phyloP scores from a whole-genome alignment of 2,329 filamentous ascomycete species.

The Penicillium sp. region DNA sequence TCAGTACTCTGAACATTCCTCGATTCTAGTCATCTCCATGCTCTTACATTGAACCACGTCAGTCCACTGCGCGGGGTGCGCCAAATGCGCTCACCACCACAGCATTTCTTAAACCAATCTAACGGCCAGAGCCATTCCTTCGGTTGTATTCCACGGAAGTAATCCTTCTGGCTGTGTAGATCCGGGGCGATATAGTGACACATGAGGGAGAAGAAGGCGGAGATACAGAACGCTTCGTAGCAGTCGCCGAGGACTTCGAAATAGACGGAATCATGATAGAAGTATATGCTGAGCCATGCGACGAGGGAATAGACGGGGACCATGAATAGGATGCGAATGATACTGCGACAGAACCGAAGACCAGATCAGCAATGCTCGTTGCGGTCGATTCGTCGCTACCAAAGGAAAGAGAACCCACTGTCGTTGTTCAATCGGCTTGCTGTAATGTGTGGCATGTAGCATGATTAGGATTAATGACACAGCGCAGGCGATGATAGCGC shows the following conservation, averaged over 20 bases:
- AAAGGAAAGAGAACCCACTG: slow-evolving; percentile 66
- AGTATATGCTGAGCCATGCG: slow-evolving; percentile 69
- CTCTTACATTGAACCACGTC: slow-evolving; percentile 65
- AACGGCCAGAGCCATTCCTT: slow-evolving; percentile 73
- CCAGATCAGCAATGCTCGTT: slow-evolving; percentile 48
- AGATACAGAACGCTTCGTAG: slow-evolving; percentile 84
- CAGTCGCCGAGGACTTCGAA: slow-evolving; percentile 77
- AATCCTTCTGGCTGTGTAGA: slow-evolving; percentile 76
- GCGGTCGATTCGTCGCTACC: slow-evolving; percentile 25
- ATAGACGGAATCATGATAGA: slow-evolving; percentile 75
- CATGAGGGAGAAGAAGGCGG: slow-evolving; percentile 66
- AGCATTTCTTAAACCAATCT: slow-evolving; percentile 67
- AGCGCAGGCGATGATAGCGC: slow-evolving; percentile 52
- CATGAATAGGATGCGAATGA: slow-evolving; percentile 86
- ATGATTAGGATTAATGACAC: slow-evolving; percentile 57
- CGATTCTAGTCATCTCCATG: background rate
- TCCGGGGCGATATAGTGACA: slow-evolving; percentile 52
- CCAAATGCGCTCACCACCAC: slow-evolving; percentile 64
- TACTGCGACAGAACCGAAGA: slow-evolving; percentile 50
- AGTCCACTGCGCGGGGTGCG: slow-evolving; percentile 72
- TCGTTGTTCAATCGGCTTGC: slow-evolving; percentile 59
- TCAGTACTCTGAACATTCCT: slow-evolving; percentile 3
- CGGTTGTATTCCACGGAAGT: slow-evolving; percentile 66
- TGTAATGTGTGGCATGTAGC: slow-evolving; percentile 60
- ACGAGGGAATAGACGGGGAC: slow-evolving; percentile 75